These are phyloP conservation scores for Setaria italica DNA, from an alignment of 202 grass and related monocot species.

Conservation along the genomic window DNA sequence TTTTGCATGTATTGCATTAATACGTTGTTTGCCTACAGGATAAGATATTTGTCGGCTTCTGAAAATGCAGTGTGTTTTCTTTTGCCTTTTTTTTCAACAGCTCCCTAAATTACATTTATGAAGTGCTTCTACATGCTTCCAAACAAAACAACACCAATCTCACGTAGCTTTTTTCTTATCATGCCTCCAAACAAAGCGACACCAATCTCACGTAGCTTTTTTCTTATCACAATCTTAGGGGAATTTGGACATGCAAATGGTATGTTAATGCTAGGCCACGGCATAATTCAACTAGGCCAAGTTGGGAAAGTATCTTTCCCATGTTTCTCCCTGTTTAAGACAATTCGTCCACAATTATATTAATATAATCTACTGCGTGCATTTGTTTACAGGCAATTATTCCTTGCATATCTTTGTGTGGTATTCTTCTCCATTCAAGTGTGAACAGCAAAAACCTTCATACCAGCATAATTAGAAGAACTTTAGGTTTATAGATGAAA, in stretches of 20 bases:
- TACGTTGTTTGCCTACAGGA: background rate
- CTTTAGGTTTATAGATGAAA: background rate
- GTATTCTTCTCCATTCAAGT: conserved; percentile 12
- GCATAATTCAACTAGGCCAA: background rate
- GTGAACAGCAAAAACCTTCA: background rate
- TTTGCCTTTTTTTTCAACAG: background rate
- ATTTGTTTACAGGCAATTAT: conserved; percentile 1
- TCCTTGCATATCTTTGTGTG: background rate
- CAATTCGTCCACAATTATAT: background rate
- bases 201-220: background rate
- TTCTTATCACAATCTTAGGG: background rate
- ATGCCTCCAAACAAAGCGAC: too few species aligned
- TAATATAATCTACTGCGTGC: background rate
- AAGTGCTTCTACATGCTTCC: background rate
- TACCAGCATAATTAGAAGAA: background rate
- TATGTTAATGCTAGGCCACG: background rate
- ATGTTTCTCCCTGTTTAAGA: conserved; percentile 7
- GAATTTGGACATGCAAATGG: background rate
- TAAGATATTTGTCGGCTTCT: conserved; percentile 32
- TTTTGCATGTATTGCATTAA: conserved; percentile 2
- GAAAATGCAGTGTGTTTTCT: background rate
- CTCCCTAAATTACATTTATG: background rate
- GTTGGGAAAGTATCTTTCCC: background rate
- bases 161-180: background rate
- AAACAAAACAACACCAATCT: background rate